Evolutionary conservation across 2,329 filamentous ascomycete species (phyloP).

Genomic region (Ophiostoma sp.): DNA sequence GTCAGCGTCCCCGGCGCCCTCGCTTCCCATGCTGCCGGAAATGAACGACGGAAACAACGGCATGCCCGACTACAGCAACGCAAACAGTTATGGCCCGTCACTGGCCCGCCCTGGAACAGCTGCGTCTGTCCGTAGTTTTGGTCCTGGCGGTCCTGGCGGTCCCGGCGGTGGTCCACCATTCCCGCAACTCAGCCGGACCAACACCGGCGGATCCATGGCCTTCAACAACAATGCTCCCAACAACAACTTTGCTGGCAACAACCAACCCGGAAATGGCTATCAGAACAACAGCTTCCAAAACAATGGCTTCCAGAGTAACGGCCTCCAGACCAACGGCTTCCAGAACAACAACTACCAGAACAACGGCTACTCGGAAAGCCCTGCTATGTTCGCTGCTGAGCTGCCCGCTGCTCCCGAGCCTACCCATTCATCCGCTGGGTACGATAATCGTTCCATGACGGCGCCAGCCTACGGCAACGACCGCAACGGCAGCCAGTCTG

Average conservation of each 20-base stretch:
- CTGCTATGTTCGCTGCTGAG: neutral
- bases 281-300: neutral
- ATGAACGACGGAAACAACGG: conserved; percentile 3
- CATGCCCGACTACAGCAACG: conserved; percentile 2
- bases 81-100: conserved; percentile 26
- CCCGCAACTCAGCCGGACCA: conserved; percentile 28
- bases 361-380: neutral
- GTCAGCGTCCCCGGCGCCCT: conserved; percentile 31
- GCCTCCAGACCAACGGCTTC: conserved; percentile 1
- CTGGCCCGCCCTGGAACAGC: conserved; percentile 27
- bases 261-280: conserved; percentile 24
- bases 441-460: conserved; percentile 1
- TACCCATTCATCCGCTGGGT: neutral
- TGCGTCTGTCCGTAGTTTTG: conserved; percentile 30
- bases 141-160: conserved; percentile 9
- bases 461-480: neutral
- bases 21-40: conserved; percentile 22
- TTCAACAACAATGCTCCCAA: conserved; percentile 17
- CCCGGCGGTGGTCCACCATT: too few relatives aligned
- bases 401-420: neutral
- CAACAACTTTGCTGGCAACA: conserved; percentile 25
- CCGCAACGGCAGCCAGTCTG: neutral
- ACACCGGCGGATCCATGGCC: conserved; percentile 28
- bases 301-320: conserved; percentile 25
- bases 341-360: conserved; percentile 1